phyloP scores from a whole-genome alignment of 192 early-diverging fungal species.

The Coemansia sp. region DNA sequence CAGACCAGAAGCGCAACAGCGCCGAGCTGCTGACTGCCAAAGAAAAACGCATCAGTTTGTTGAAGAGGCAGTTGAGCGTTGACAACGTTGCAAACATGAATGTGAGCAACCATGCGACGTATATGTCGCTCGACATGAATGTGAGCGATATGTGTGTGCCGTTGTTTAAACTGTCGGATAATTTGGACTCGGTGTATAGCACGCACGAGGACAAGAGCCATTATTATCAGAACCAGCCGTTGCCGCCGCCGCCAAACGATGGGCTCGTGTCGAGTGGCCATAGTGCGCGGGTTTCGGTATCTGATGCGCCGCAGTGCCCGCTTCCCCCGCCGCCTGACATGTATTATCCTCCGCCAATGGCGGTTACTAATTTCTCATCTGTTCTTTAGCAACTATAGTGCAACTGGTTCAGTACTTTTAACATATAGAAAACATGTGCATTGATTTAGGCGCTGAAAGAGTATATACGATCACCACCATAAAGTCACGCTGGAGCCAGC shows the following conservation, averaged over 20 bases:
- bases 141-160: background rate
- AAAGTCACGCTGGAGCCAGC: too few relatives aligned
- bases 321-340: slow-evolving; percentile 9
- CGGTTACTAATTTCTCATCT: background rate
- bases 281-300: background rate
- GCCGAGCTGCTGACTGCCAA: slow-evolving; percentile 25
- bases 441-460: background rate
- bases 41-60: slow-evolving; percentile 38
- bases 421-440: background rate
- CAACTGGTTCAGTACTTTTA: background rate
- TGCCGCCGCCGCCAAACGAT: slow-evolving; percentile 2
- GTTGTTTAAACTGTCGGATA: background rate
- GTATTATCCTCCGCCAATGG: background rate
- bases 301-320: slow-evolving; percentile 11
- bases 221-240: slow-evolving; percentile 14
- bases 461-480: too few relatives aligned
- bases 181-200: background rate
- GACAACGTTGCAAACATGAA: slow-evolving; percentile 11
- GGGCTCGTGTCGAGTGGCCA: background rate
- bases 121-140: slow-evolving; percentile 10
- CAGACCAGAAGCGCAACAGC: background rate
- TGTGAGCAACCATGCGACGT: background rate
- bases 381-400: background rate
- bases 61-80: slow-evolving; percentile 40
- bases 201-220: background rate